Evolutionary conservation across 2,329 filamentous ascomycete genomes (phyloP).

Genomic region (Diplodia seriata): DNA sequence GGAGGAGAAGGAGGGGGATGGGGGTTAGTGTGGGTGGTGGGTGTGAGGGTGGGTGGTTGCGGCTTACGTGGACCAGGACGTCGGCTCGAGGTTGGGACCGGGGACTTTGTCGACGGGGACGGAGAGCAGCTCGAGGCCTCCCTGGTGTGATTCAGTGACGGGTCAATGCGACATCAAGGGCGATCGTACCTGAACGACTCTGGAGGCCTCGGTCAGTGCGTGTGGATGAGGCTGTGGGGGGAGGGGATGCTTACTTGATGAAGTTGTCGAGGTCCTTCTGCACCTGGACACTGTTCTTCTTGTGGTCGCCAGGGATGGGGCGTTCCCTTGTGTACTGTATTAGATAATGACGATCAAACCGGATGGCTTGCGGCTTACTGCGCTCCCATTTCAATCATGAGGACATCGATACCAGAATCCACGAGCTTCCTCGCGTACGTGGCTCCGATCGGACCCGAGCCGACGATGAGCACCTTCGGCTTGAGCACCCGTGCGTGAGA

Average conservation of each 20-base stretch:
- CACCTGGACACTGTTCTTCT: slow-evolving; percentile 37
- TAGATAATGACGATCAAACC: neutral
- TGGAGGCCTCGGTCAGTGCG: neutral
- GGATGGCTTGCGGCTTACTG: neutral
- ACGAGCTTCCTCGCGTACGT: slow-evolving; percentile 3
- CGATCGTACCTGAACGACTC: neutral
- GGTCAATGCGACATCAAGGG: neutral
- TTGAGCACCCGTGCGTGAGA: no score
- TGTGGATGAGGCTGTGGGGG: neutral
- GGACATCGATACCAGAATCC: neutral
- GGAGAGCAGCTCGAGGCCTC: neutral
- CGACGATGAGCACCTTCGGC: neutral
- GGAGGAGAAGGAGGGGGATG: no score
- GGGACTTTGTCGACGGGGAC: neutral
- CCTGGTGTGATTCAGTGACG: neutral
- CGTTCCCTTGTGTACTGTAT: slow-evolving; percentile 27
- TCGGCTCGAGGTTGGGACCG: neutral
- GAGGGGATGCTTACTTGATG: neutral
- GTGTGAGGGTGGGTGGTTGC: no score
- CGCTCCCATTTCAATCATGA: slow-evolving; percentile 10
- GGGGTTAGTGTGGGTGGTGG: no score
- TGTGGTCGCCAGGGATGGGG: slow-evolving; percentile 36
- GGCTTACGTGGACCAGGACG: neutral
- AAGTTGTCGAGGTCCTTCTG: slow-evolving; percentile 39
- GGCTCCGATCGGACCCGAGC: neutral